phyloP scores from a whole-genome alignment of 257 asterid genomes.

The Nicotiana attenuata region DNA sequence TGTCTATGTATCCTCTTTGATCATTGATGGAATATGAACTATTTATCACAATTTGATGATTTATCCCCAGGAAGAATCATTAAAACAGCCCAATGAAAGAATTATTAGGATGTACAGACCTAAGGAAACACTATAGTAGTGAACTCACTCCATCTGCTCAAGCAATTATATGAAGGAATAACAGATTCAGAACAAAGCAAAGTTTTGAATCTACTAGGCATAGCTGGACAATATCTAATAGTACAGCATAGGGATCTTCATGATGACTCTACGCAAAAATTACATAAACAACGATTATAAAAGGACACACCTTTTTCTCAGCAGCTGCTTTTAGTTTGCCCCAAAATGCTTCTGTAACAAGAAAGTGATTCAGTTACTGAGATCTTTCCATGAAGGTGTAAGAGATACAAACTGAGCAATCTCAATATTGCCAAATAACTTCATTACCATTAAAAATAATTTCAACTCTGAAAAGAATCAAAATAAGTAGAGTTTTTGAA shows the following conservation, averaged over 20 bases:
- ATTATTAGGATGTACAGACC: background rate
- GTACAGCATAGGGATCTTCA: background rate
- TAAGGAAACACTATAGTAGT: background rate
- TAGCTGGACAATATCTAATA: background rate
- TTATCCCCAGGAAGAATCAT: background rate
- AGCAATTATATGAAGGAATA: background rate
- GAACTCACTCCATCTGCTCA: background rate
- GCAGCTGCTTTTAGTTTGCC: slow-evolving; percentile 57
- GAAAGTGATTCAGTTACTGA: slow-evolving; percentile 5
- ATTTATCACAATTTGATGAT: background rate
- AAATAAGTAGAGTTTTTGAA: background rate
- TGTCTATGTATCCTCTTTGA: background rate
- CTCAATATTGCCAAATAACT: slow-evolving; percentile 6
- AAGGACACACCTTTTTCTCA: slow-evolving; percentile 55
- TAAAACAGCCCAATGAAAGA: background rate
- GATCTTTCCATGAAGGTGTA: background rate
- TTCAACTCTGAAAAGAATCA: background rate
- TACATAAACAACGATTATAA: background rate
- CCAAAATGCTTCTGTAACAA: slow-evolving; percentile 67
- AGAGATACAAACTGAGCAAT: background rate
- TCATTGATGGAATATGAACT: background rate
- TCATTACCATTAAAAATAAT: background rate
- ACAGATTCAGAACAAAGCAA: background rate
- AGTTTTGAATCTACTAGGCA: background rate
- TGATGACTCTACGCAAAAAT: background rate